Conservation (phyloP, 148 eudicot species). For the Cornus controversa region DNA sequence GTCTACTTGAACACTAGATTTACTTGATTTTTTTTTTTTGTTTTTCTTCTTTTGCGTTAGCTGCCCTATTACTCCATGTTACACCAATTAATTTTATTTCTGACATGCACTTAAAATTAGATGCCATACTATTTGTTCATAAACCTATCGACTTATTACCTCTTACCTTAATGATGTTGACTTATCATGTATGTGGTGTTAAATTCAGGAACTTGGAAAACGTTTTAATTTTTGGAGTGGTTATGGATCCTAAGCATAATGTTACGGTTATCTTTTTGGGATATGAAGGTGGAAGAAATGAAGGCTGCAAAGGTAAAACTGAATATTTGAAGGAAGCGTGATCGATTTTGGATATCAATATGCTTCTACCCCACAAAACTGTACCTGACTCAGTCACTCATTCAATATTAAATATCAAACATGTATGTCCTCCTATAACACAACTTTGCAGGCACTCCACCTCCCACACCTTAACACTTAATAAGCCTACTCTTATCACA, state of each 20-base stretch:
- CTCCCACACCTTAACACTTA: neutral
- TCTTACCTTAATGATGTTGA: neutral
- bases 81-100: too few species aligned
- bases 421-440: neutral
- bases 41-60: too few species aligned
- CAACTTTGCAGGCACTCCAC: neutral
- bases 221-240: neutral
- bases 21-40: too few species aligned
- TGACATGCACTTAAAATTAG: neutral
- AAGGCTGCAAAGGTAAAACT: neutral
- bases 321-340: conserved; percentile 6
- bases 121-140: neutral
- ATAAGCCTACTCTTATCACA: neutral
- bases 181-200: neutral
- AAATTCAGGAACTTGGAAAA: neutral
- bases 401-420: neutral
- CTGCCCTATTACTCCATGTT: too few species aligned
- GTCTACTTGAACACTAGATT: too few species aligned
- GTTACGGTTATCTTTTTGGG: neutral
- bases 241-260: neutral
- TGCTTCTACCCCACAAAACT: conserved; percentile 9
- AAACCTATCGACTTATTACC: too few species aligned
- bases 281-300: neutral
- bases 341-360: conserved; percentile 5
- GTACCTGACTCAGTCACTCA: neutral